These are phyloP conservation scores for Coemansia sp. DNA, from an alignment of 192 early-diverging fungal genomes.

Conservation along the genomic window DNA sequence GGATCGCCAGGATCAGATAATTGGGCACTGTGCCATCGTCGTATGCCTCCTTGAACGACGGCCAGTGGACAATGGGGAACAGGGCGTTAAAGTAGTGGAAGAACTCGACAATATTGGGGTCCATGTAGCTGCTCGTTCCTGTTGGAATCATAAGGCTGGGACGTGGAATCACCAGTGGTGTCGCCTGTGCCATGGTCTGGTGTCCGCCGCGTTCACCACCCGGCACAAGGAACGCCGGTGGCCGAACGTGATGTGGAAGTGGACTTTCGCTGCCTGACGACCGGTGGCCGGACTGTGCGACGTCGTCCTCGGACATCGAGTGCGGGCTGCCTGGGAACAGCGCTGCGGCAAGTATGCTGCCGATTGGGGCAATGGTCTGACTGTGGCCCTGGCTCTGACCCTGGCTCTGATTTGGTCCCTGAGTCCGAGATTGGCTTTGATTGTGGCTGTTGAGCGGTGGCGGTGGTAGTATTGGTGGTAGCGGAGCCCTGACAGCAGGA, in stretches of 20 bases:
- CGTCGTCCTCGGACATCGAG: constrained; percentile 42
- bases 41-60: constrained; percentile 54
- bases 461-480: constrained; percentile 39
- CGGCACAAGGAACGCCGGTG: constrained; percentile 45
- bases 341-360: constrained; percentile 38
- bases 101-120: constrained; percentile 51
- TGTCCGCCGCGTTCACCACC: constrained; percentile 48
- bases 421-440: constrained; percentile 15
- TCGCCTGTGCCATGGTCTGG: constrained; percentile 48
- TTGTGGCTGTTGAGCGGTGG: constrained; percentile 12
- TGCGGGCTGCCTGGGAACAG: constrained; percentile 51
- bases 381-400: constrained; percentile 12
- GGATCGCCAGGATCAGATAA: constrained; percentile 52
- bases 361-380: constrained; percentile 39
- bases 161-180: constrained; percentile 44
- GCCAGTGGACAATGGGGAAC: constrained; percentile 54
- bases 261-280: constrained; percentile 52
- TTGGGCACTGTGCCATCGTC: constrained; percentile 54
- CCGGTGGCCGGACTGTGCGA: constrained; percentile 35
- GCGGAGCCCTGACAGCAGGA: constrained; percentile 8
- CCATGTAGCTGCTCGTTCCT: constrained; percentile 36
- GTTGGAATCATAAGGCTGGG: constrained; percentile 26
- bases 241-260: constrained; percentile 32
- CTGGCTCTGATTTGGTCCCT: constrained; percentile 11
- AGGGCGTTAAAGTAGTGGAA: constrained; percentile 55